A percentile compares a stretch with the other conserved stretches of the same genome.
These are phyloP conservation scores for Talaromyces sp. DNA, from an alignment of 2,329 filamentous ascomycete genomes.

Conservation along the genomic window DNA sequence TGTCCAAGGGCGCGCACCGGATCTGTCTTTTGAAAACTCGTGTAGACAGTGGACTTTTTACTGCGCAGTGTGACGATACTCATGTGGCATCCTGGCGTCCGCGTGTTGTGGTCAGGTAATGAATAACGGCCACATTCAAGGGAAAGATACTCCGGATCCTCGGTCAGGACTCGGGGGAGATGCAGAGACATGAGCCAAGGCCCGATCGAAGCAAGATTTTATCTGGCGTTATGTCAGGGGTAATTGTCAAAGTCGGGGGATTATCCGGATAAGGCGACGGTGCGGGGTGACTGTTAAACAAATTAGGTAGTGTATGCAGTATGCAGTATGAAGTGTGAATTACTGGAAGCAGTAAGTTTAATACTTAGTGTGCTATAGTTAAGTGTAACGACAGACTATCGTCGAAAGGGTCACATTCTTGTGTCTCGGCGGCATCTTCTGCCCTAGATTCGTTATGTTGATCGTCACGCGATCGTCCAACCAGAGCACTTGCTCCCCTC, in stretches of 20 bases:
- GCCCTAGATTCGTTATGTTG: conserved; percentile 6
- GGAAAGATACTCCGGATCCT: not conserved
- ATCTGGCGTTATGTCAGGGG: not conserved
- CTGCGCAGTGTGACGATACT: not conserved
- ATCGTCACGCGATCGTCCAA: conserved; percentile 15
- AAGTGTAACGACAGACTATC: not conserved
- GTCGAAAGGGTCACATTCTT: conserved; percentile 10
- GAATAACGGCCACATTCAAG: not conserved
- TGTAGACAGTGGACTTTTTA: not conserved
- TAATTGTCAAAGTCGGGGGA: not conserved
- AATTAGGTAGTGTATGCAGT: not conserved
- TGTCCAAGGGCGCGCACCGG: not conserved
- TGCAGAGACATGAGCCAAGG: not conserved
- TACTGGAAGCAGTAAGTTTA: not conserved
- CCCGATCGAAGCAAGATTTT: not conserved
- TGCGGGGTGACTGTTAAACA: not conserved
- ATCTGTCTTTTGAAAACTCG: not conserved
- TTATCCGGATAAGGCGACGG: not conserved
- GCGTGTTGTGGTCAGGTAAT: conserved; percentile 3
- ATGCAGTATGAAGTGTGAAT: not conserved
- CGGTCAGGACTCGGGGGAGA: not conserved
- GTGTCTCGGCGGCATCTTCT: not conserved
- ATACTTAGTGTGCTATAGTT: not conserved
- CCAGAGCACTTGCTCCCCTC: conserved; percentile 6
- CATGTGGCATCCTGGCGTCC: not conserved